Percentiles rank a stretch among this genome's conserved stretches.
Conservation (phyloP, 164 flowering plant genomes). For the Nelumbo lutea region DNA sequence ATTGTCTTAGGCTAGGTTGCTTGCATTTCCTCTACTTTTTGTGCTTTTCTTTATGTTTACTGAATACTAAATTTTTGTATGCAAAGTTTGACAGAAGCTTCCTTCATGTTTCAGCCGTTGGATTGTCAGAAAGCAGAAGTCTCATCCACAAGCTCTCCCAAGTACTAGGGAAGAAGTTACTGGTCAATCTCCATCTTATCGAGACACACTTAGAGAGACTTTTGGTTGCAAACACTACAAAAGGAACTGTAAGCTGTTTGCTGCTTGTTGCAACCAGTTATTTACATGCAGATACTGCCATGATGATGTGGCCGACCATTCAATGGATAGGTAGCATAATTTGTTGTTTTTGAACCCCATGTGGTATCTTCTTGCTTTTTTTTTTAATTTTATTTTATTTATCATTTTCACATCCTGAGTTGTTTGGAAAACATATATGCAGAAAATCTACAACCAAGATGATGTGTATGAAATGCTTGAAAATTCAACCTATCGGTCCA, state of each 20-base stretch:
- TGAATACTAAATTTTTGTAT: not conserved
- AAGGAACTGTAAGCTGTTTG: slow-evolving; percentile 81
- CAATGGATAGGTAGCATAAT: slow-evolving; percentile 54
- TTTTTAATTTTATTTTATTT: not conserved
- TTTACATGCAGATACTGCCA: slow-evolving; percentile 82
- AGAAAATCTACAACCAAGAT: slow-evolving; percentile 70
- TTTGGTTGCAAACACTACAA: slow-evolving; percentile 91
- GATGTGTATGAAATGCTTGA: slow-evolving; percentile 95
- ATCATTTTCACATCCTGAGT: not conserved
- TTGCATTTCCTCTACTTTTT: not conserved
- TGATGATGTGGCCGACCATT: slow-evolving; percentile 70
- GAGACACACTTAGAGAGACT: slow-evolving; percentile 32
- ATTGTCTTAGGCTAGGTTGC: not conserved
- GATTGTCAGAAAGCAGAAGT: slow-evolving; percentile 44
- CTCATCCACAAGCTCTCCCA: slow-evolving; percentile 24
- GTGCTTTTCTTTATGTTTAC: not conserved
- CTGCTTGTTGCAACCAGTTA: slow-evolving; percentile 74
- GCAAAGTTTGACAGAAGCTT: slow-evolving; percentile 14
- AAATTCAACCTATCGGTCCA: slow-evolving; percentile 65
- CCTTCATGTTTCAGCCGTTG: slow-evolving; percentile 54
- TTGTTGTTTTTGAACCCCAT: not conserved
- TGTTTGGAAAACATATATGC: slow-evolving; percentile 18
- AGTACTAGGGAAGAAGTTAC: slow-evolving; percentile 37
- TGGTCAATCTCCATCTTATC: slow-evolving; percentile 70
- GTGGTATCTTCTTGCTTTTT: not conserved